Percentiles rank a stretch among this genome's conserved stretches.
phyloP scores from a whole-genome alignment of 2,329 filamentous ascomycete species.

The Colletotrichum tabaci region DNA sequence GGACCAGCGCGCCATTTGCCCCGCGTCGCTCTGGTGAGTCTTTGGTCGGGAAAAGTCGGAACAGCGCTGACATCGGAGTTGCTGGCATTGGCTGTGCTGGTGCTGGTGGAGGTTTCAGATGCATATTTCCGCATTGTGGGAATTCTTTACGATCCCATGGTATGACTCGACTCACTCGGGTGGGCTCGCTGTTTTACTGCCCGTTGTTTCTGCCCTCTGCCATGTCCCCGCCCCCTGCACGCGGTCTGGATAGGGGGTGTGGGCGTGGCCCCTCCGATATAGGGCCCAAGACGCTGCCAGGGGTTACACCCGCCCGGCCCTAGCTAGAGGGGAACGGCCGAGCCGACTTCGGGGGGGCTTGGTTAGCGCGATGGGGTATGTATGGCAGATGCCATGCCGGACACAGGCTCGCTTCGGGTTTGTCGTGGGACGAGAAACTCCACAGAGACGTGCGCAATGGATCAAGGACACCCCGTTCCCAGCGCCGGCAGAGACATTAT shows the following conservation, averaged over 20 bases:
- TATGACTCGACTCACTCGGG: slow-evolving; percentile 43
- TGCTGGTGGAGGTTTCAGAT: slow-evolving; percentile 40
- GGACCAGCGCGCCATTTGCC: slow-evolving; percentile 18
- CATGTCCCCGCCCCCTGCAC: slow-evolving; percentile 1
- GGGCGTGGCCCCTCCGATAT: slow-evolving; percentile 40
- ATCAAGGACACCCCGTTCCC: slow-evolving; percentile 5
- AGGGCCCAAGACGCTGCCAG: slow-evolving; percentile 35
- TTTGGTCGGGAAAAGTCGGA: slow-evolving; percentile 40
- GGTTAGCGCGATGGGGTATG: slow-evolving; percentile 25
- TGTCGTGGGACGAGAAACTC: slow-evolving; percentile 17
- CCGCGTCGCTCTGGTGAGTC: slow-evolving; percentile 32
- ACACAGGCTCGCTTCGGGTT: slow-evolving; percentile 33
- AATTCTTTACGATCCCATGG: slow-evolving; percentile 29
- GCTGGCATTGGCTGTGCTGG: slow-evolving; percentile 35
- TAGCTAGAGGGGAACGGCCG: slow-evolving; percentile 39
- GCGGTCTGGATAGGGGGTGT: slow-evolving; percentile 21
- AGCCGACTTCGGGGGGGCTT: slow-evolving; percentile 40
- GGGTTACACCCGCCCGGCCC: slow-evolving; percentile 34
- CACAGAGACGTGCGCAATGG: slow-evolving; percentile 20
- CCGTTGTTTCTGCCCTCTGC: slow-evolving; percentile 16
- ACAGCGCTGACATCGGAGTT: slow-evolving; percentile 34
- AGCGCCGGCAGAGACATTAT: slow-evolving; percentile 16
- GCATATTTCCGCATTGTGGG: slow-evolving; percentile 40
- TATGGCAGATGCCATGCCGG: slow-evolving; percentile 28
- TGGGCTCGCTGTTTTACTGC: slow-evolving; percentile 37